Evolutionary conservation across 2,329 filamentous ascomycete genomes (phyloP).

Genomic region (Ophiostoma perfectum): DNA sequence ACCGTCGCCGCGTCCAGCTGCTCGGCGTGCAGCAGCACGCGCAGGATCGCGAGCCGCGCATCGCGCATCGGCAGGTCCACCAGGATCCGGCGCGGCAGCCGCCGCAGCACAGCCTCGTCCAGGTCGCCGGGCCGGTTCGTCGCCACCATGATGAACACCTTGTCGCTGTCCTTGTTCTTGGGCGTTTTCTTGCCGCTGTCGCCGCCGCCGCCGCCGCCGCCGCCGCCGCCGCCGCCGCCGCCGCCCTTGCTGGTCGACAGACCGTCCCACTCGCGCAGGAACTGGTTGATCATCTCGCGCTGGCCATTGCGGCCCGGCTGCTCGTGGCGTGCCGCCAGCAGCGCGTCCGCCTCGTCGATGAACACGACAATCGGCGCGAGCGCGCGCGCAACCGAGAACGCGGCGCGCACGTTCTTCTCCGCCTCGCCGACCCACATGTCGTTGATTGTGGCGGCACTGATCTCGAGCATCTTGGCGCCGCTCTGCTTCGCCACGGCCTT

Average conservation of each 20-base stretch:
- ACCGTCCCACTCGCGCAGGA: conserved; percentile 94
- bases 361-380: conserved; percentile 90
- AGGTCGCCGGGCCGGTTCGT: conserved; percentile 94
- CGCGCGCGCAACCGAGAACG: conserved; percentile 88
- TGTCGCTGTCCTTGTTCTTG: conserved; percentile 39
- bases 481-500: conserved; percentile 65
- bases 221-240: not conserved
- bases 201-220: not conserved
- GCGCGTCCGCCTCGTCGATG: conserved; percentile 92
- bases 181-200: not conserved
- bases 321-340: conserved; percentile 72
- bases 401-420: conserved; percentile 90
- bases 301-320: conserved; percentile 63
- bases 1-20: conserved; percentile 52
- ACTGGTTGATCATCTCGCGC: conserved; percentile 92
- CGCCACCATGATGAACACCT: conserved; percentile 96
- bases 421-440: conserved; percentile 95
- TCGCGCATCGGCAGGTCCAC: conserved; percentile 64
- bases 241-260: conserved; percentile 51
- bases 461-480: conserved; percentile 71
- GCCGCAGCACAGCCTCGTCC: conserved; percentile 78
- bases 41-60: conserved; percentile 56
- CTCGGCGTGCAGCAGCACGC: conserved; percentile 67
- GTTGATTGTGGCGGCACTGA: conserved; percentile 86
- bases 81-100: conserved; percentile 65